These are phyloP conservation scores for Gossypium lobatum DNA, from an alignment of 441 rosid genomes.

Conservation along the genomic window DNA sequence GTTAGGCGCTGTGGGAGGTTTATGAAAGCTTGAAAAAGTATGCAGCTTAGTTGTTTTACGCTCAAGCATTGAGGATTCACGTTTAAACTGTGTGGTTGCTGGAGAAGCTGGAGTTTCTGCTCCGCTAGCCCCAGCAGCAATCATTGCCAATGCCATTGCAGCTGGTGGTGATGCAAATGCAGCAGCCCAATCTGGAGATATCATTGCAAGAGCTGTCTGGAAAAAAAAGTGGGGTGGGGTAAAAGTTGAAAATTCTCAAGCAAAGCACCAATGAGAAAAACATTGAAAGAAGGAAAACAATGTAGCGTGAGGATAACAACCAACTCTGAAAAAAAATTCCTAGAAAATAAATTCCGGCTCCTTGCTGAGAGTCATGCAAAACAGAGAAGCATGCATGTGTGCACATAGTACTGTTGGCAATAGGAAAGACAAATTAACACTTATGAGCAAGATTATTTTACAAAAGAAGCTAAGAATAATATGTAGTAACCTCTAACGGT, in stretches of 20 bases:
- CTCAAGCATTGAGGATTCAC: slow-evolving; percentile 85
- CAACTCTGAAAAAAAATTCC: neutral
- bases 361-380: neutral
- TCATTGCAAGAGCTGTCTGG: slow-evolving; percentile 94
- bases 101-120: slow-evolving; percentile 74
- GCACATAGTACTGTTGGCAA: slow-evolving; percentile 1
- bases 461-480: slow-evolving; percentile 13
- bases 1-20: slow-evolving; percentile 55
- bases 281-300: neutral
- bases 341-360: neutral
- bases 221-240: neutral
- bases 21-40: slow-evolving; percentile 93
- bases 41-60: slow-evolving; percentile 69
- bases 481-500: slow-evolving; percentile 71
- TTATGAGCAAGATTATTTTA: slow-evolving; percentile 11
- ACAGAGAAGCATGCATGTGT: neutral
- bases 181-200: slow-evolving; percentile 98
- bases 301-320: neutral
- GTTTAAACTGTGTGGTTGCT: slow-evolving; percentile 56
- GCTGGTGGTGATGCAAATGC: slow-evolving; percentile 99
- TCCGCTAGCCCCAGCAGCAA: slow-evolving; percentile 99
- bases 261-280: neutral
- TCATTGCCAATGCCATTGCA: slow-evolving; percentile 99
- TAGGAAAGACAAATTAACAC: slow-evolving; percentile 17
- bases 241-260: slow-evolving; percentile 3